These are phyloP conservation scores for Gnaphalium uliginosum DNA, from an alignment of 129 eudicot genomes.

Conservation along the genomic window DNA sequence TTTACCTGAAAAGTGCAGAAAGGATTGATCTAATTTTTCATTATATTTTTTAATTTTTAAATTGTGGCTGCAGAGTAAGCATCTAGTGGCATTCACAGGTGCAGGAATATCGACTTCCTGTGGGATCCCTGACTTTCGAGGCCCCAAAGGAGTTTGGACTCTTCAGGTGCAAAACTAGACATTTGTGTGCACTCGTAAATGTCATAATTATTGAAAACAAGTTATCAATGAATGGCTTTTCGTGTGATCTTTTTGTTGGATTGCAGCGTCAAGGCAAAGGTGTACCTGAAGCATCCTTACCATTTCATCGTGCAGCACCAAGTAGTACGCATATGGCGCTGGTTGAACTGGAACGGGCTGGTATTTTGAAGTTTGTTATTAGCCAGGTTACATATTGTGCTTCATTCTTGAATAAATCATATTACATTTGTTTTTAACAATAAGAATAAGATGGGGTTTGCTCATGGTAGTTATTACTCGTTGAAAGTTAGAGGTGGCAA, in stretches of 20 bases:
- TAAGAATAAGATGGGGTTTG: not conserved
- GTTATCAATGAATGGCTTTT: not conserved
- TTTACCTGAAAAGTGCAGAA: not conserved
- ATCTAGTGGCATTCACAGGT: conserved; percentile 94
- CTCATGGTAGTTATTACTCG: not conserved
- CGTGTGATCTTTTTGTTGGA: conserved; percentile 19
- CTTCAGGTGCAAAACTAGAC: conserved; percentile 58
- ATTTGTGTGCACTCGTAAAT: conserved; percentile 2
- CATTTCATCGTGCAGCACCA: conserved; percentile 92
- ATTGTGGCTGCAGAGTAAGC: conserved; percentile 80
- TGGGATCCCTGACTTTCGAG: conserved; percentile 98
- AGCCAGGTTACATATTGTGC: conserved; percentile 65
- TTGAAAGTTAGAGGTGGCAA: too few species aligned
- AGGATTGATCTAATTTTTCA: not conserved
- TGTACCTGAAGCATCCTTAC: conserved; percentile 89
- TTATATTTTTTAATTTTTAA: not conserved
- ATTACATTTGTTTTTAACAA: not conserved
- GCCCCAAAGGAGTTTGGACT: conserved; percentile 98
- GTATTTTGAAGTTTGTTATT: conserved; percentile 81
- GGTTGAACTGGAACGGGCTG: conserved; percentile 82
- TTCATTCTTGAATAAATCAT: conserved; percentile 1
- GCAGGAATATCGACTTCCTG: conserved; percentile 99
- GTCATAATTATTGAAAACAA: not conserved
- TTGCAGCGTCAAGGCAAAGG: conserved; percentile 90
- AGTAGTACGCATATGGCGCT: conserved; percentile 90